A percentile compares a stretch with the other conserved stretches of the same genome.
Conservation (phyloP, 768 basidiomycete species). For the Boletus sp. region DNA sequence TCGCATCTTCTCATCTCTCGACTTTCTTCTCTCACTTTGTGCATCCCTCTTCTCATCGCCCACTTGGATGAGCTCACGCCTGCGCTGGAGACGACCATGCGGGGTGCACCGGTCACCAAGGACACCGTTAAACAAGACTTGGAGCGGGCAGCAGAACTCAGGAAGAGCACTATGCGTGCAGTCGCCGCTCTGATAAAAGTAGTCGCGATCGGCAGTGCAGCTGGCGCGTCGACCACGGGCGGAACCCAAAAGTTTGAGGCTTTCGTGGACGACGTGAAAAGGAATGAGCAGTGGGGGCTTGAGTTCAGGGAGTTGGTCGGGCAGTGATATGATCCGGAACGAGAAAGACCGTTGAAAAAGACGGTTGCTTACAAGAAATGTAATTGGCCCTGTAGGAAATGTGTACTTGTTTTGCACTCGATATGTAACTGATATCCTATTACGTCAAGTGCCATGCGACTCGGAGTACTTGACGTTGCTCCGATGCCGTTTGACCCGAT, state of each 20-base stretch:
- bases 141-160: slow-evolving; percentile 85
- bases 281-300: slow-evolving; percentile 59
- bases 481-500: no score
- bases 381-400: neutral
- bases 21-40: slow-evolving; percentile 68
- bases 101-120: slow-evolving; percentile 84
- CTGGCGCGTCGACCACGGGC: slow-evolving; percentile 27
- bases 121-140: slow-evolving; percentile 95
- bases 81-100: slow-evolving; percentile 84
- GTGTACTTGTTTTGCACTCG: neutral
- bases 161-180: slow-evolving; percentile 85
- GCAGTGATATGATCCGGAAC: slow-evolving; percentile 14
- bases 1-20: slow-evolving; percentile 95
- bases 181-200: slow-evolving; percentile 85
- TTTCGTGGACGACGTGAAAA: slow-evolving; percentile 73
- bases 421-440: no score
- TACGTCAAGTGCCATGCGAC: no score
- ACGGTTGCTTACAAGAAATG: neutral
- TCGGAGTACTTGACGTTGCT: no score
- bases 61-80: slow-evolving; percentile 84
- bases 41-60: slow-evolving; percentile 40
- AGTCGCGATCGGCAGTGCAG: slow-evolving; percentile 52
- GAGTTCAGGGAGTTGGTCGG: slow-evolving; percentile 51
- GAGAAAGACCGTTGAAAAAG: neutral
- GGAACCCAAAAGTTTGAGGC: slow-evolving; percentile 61